These are phyloP conservation scores for Acanthamoeba quina DNA, from an alignment of 208 protist genomes.

Conservation along the genomic window DNA sequence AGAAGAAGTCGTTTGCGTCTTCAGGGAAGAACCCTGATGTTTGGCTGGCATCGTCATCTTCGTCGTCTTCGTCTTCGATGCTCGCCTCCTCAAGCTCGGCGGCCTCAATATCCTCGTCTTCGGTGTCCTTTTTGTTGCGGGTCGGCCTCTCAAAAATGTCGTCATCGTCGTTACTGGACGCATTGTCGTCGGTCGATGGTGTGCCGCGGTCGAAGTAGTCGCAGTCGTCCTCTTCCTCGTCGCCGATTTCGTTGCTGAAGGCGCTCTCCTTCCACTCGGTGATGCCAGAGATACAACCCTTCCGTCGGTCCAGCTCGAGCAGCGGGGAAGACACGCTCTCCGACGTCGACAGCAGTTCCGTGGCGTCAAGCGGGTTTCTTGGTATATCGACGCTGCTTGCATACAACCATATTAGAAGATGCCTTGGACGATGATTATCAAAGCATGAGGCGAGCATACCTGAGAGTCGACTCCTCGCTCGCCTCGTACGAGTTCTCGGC, in stretches of 20 bases:
- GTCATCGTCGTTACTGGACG: neutral
- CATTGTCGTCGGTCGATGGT: neutral
- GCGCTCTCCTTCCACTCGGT: constrained; percentile 10
- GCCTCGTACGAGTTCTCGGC: constrained; percentile 3
- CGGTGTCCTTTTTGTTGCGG: neutral
- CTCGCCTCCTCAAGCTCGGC: neutral
- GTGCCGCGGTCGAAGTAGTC: neutral
- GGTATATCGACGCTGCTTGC: neutral
- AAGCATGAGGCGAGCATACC: neutral
- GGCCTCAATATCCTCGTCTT: neutral
- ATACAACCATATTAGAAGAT: neutral
- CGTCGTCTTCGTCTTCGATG: neutral
- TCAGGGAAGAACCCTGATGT: neutral
- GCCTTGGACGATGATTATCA: neutral
- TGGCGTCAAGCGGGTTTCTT: constrained; percentile 4
- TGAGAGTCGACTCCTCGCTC: constrained; percentile 19
- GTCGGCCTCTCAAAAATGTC: neutral
- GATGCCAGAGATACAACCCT: neutral
- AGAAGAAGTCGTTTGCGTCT: neutral
- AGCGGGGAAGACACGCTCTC: constrained; percentile 17
- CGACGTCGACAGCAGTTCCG: constrained; percentile 28
- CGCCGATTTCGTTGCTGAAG: neutral
- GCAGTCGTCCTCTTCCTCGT: neutral
- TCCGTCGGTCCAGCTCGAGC: neutral
- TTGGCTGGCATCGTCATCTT: neutral